Evolutionary conservation across 805 yeast species (phyloP), one percentile per base, ranked within the genome.

Genomic region (Wickerhamiella nectarea): DNA sequence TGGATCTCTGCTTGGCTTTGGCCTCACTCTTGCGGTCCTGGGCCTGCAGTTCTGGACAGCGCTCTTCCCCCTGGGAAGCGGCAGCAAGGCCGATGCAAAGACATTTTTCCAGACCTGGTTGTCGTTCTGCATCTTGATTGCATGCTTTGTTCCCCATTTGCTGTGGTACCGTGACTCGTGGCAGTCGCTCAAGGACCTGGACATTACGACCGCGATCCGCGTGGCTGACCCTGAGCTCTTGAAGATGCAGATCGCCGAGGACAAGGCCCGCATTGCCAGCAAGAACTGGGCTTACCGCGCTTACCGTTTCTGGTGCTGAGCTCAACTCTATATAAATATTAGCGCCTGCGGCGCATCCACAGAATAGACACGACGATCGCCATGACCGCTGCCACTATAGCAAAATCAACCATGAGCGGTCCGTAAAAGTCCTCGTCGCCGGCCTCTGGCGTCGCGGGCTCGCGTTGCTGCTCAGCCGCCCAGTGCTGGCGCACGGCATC

Each of bases 21-120:
- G 61, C 20, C 62, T 84, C 56, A 77, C 76, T 58, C 28, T 71
- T 20, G 60, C 79, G 43, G 76, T 83, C 48, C 66, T 85, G 48
- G 64, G 74, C 46, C 83, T 86, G 24, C 87, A 82, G 64, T 81
- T 84, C 68, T 83, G 89, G 84, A 69, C 78, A 46, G 86, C 91
- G 7, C 64, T 80, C 34, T 82, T 69, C 69, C 94, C 94, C 44
- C 57, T 75, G 48, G 81, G 76, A 29, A 59, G 72, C 20, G 18
- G 33, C n/a, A 41, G 45, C 17, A 31, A 44, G 3, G 61, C 69
- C 18, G 52, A 49, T 37, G 70, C 68, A 10, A 33, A 47, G 19
- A 45, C 38, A 45, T 77, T 76, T 59, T 75, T 76, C 65, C 64
- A 68, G 58, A 62, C 67, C 46, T 76, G 74, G 59, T 60, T 77